A percentile compares a stretch with the other conserved stretches of the same genome.
Evolutionary conservation across 73 alveolate genomes (phyloP).

Genomic region (Tetrahymena elliotti): DNA sequence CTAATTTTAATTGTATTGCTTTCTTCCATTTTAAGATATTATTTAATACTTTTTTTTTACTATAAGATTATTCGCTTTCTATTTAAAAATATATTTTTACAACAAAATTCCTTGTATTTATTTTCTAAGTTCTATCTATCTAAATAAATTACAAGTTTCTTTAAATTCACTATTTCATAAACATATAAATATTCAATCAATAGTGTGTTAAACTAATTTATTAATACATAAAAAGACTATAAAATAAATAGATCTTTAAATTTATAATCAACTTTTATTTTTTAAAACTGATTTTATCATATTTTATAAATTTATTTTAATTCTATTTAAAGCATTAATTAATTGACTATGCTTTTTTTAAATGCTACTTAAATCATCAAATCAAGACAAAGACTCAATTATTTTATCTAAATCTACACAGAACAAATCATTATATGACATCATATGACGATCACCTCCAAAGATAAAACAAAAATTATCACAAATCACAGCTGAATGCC

Average conservation of each 20-base stretch:
- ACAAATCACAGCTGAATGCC: conserved; percentile 66
- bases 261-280: too few relatives aligned
- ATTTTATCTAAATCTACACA: not conserved
- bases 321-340: not conserved
- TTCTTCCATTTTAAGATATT: not conserved
- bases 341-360: too few relatives aligned
- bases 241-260: too few relatives aligned
- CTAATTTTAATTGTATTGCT: not conserved
- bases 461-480: conserved; percentile 55
- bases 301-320: too few relatives aligned
- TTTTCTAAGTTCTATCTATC: too few relatives aligned
- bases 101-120: not conserved
- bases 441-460: conserved; percentile 85
- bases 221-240: too few relatives aligned
- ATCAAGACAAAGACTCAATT: not conserved
- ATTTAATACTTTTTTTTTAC: not conserved
- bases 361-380: not conserved
- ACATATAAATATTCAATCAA: too few relatives aligned
- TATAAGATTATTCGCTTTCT: not conserved
- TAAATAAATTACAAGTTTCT: too few relatives aligned
- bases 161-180: too few relatives aligned
- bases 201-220: too few relatives aligned
- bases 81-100: too few relatives aligned
- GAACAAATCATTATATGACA: conserved; percentile 70
- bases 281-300: too few relatives aligned